A percentile compares a stretch with the other conserved stretches of the same genome.
Evolutionary conservation across 2,329 filamentous ascomycete species (phyloP).

Genomic region (Biscogniauxia marginata): DNA sequence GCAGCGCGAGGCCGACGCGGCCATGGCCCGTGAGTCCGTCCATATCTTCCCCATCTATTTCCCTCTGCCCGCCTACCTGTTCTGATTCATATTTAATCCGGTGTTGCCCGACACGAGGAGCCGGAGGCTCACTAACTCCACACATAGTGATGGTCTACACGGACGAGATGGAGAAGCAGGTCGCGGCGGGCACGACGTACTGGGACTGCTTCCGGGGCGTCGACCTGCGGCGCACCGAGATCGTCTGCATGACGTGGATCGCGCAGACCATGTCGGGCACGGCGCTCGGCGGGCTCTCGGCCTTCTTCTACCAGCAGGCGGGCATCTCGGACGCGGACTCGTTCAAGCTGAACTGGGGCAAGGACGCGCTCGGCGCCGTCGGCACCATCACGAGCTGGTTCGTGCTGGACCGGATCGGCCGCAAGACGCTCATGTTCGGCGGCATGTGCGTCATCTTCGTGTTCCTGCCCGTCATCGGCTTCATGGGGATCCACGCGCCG

Average conservation of each 20-base stretch:
- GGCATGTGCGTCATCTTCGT: conserved; percentile 40
- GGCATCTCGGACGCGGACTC: conserved; percentile 33
- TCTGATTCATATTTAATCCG: too few relatives aligned
- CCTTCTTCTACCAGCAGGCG: conserved; percentile 38
- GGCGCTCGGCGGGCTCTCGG: conserved; percentile 33
- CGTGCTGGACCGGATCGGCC: conserved; percentile 38
- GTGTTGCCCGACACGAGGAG: background rate
- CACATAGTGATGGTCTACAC: conserved; percentile 41
- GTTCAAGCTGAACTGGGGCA: conserved; percentile 36
- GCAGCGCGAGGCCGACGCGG: conserved; percentile 29
- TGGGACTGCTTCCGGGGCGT: conserved; percentile 41
- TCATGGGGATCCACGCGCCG: conserved; percentile 26
- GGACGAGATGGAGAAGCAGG: conserved; percentile 39
- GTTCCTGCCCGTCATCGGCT: conserved; percentile 36
- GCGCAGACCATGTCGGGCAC: conserved; percentile 33
- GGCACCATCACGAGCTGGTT: conserved; percentile 43
- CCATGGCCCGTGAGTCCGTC: conserved; percentile 27
- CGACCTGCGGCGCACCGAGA: conserved; percentile 38
- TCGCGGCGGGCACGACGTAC: conserved; percentile 36
- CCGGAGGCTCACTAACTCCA: background rate
- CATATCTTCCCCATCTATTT: background rate
- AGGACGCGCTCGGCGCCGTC: conserved; percentile 38
- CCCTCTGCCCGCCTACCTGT: background rate
- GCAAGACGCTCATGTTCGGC: conserved; percentile 39
- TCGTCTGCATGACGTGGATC: conserved; percentile 35